Evolutionary conservation across 257 asterid genomes (phyloP).

Genomic region (Solanum bukasovii): DNA sequence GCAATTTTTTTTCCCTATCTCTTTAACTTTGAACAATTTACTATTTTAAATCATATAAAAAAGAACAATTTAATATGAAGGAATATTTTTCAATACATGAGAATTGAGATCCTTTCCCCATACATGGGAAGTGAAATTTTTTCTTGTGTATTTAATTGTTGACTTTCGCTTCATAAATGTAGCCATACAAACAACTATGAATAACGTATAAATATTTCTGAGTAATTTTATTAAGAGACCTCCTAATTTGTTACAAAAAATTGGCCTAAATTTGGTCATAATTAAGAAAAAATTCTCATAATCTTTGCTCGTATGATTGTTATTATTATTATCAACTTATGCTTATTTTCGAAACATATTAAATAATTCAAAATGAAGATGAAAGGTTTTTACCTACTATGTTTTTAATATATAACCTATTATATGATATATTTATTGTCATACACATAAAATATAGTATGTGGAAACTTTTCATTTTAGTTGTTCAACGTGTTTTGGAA

Average conservation of each 20-base stretch:
- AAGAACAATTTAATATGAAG: too few species aligned
- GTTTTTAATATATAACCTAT: too few species aligned
- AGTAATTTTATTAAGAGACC: background rate
- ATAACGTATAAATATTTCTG: too few species aligned
- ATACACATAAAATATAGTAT: background rate
- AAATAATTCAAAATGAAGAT: background rate
- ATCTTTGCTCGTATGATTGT: background rate
- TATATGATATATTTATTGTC: background rate
- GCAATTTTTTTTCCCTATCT: too few species aligned
- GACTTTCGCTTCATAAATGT: too few species aligned
- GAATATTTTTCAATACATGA: too few species aligned
- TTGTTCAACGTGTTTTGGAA: too few species aligned
- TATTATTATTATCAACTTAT: background rate
- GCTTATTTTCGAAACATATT: background rate
- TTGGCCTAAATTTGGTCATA: background rate
- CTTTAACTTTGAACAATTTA: background rate
- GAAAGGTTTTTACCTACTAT: background rate
- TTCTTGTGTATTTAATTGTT: background rate
- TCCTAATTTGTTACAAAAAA: too few species aligned
- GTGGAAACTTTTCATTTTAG: background rate
- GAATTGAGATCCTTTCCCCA: background rate
- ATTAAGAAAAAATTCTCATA: background rate
- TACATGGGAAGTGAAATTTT: background rate
- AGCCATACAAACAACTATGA: background rate
- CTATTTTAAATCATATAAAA: too few species aligned